Conservation (phyloP, 2,329 filamentous ascomycete genomes). For the Epichloe sp. region DNA sequence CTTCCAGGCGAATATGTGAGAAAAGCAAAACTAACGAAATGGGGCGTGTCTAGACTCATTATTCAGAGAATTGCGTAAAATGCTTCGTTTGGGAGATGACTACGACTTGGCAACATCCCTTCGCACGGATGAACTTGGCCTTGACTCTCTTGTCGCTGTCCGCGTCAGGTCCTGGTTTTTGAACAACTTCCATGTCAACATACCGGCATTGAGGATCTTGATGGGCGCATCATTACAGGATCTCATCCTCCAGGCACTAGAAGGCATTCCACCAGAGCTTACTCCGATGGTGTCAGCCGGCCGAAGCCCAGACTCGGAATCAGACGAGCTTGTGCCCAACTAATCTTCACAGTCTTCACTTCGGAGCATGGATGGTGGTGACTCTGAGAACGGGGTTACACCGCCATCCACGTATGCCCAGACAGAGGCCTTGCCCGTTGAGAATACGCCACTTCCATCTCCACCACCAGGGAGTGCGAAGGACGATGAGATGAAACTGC, state of each 20-base stretch:
- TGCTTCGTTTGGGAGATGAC: not conserved
- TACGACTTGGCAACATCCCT: not conserved
- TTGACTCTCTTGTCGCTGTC: constrained; percentile 20
- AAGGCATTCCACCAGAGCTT: not conserved
- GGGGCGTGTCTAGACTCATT: not conserved
- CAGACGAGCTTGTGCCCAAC: not conserved
- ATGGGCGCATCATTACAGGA: constrained; percentile 8
- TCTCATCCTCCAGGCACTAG: constrained; percentile 3
- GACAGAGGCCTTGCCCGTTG: not conserved
- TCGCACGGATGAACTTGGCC: constrained; percentile 10
- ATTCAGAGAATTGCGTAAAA: not conserved
- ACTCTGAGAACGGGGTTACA: not conserved
- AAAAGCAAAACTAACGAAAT: not conserved
- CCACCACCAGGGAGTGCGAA: not conserved
- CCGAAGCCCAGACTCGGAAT: not conserved
- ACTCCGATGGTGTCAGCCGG: not conserved
- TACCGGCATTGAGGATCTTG: constrained; percentile 30
- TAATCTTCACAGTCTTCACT: not conserved
- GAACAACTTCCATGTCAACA: constrained; percentile 27
- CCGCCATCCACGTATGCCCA: not conserved
- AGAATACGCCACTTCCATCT: not conserved
- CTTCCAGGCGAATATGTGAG: too few relatives aligned
- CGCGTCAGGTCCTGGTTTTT: constrained; percentile 36
- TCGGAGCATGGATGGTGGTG: not conserved
- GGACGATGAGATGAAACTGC: not conserved